A percentile compares a stretch with the other conserved stretches of the same genome.
phyloP scores from a whole-genome alignment of 805 yeast species.

The Candida golubevii region DNA sequence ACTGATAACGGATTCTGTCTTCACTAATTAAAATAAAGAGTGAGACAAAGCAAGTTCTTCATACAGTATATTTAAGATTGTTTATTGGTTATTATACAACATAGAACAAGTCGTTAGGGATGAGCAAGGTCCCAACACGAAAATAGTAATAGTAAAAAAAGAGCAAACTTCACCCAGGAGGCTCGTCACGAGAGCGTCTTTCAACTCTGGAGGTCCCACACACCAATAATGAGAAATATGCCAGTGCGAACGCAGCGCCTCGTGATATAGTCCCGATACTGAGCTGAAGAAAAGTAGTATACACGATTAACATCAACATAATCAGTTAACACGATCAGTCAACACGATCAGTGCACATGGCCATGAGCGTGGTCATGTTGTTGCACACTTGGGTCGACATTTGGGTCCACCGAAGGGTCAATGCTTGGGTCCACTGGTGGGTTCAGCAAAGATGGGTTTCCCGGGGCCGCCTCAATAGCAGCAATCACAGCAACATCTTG shows the following conservation, averaged over 20 bases:
- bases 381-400: slow-evolving; percentile 41
- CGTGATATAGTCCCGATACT: not conserved
- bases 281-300: slow-evolving; percentile 9
- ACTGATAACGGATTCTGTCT: no score
- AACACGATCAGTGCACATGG: slow-evolving; percentile 15
- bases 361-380: slow-evolving; percentile 39
- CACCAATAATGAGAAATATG: no score
- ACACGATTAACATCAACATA: slow-evolving; percentile 3
- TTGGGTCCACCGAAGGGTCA: slow-evolving; percentile 40
- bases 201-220: no score
- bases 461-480: slow-evolving; percentile 36
- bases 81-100: slow-evolving; percentile 12
- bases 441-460: slow-evolving; percentile 22
- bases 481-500: slow-evolving; percentile 43
- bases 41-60: not conserved
- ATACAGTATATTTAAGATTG: slow-evolving; percentile 2
- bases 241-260: no score
- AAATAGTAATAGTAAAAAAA: no score
- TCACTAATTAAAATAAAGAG: no score
- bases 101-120: slow-evolving; percentile 8
- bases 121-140: no score
- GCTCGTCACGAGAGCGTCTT: no score
- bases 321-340: no score
- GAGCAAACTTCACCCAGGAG: no score
- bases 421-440: slow-evolving; percentile 32